Conservation (phyloP, 768 basidiomycete species). For the Hygrocybe punicea region DNA sequence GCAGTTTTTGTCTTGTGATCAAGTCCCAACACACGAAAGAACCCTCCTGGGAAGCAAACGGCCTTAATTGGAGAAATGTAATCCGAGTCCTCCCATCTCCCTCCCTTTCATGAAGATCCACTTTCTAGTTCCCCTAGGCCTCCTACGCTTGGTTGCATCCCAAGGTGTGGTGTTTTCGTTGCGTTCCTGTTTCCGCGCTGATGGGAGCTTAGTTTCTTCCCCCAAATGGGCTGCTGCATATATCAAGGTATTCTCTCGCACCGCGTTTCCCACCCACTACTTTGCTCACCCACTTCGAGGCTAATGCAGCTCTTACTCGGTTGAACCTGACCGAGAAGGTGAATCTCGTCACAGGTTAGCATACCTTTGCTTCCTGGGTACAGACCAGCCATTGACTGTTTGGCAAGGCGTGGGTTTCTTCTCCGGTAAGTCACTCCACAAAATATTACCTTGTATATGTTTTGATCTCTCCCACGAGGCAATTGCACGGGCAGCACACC, state of each 20-base stretch:
- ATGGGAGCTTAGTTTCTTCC: background rate
- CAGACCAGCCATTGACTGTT: background rate
- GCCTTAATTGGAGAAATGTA: too few species aligned
- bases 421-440: background rate
- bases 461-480: background rate
- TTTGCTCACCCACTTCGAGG: background rate
- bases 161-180: background rate
- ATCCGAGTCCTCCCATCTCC: too few species aligned
- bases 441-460: background rate
- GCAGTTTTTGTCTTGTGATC: too few species aligned
- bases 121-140: too few species aligned
- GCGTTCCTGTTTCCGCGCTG: background rate
- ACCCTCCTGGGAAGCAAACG: too few species aligned
- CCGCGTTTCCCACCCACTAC: background rate
- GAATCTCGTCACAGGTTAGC: slow-evolving; percentile 1
- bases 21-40: too few species aligned
- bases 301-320: background rate
- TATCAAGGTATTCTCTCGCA: background rate
- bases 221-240: slow-evolving; percentile 4
- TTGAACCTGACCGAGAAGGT: background rate
- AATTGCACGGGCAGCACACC: slow-evolving; percentile 6
- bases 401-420: slow-evolving; percentile 2
- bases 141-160: background rate
- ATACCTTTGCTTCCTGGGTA: background rate
- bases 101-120: too few species aligned